A percentile compares a stretch with the other conserved stretches of the same genome.
phyloP scores from a whole-genome alignment of 305 asterid species.

The Fraxinus xanthoxyloides region DNA sequence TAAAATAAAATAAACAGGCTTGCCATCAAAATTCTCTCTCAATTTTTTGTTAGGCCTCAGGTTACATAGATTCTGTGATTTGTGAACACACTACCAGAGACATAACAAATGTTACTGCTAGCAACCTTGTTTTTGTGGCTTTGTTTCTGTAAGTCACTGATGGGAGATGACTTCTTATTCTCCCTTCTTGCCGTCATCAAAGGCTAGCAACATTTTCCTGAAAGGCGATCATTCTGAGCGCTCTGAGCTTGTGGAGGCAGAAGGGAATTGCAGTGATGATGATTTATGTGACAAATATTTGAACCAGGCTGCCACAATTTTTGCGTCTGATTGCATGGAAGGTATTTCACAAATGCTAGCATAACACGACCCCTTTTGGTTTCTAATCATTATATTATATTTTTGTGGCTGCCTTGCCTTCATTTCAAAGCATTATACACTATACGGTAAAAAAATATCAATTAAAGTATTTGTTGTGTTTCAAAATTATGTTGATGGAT shows the following conservation, averaged over 20 bases:
- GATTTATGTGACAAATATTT: conserved; percentile 57
- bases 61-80: conserved; percentile 16
- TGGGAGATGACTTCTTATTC: conserved; percentile 26
- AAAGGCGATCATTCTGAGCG: conserved; percentile 62
- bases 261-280: conserved; percentile 46
- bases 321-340: conserved; percentile 57
- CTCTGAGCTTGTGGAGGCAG: conserved; percentile 45
- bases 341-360: conserved; percentile 44
- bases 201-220: conserved; percentile 70
- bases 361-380: conserved; percentile 11
- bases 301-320: conserved; percentile 49
- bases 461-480: background rate
- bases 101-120: conserved; percentile 16
- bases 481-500: conserved; percentile 12
- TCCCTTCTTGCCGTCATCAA: conserved; percentile 33
- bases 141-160: conserved; percentile 14
- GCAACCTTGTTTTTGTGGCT: conserved; percentile 11
- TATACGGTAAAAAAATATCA: background rate
- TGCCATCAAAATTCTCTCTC: background rate
- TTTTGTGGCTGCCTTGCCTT: conserved; percentile 12
- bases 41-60: background rate
- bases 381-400: conserved; percentile 12
- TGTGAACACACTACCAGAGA: conserved; percentile 1
- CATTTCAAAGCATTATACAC: conserved; percentile 16
- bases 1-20: background rate